Evolutionary conservation across 1,139 yeast genomes (phyloP), one percentile per base, ranked within the genome.

Genomic region (Yamadazyma spencermartinsiae): DNA sequence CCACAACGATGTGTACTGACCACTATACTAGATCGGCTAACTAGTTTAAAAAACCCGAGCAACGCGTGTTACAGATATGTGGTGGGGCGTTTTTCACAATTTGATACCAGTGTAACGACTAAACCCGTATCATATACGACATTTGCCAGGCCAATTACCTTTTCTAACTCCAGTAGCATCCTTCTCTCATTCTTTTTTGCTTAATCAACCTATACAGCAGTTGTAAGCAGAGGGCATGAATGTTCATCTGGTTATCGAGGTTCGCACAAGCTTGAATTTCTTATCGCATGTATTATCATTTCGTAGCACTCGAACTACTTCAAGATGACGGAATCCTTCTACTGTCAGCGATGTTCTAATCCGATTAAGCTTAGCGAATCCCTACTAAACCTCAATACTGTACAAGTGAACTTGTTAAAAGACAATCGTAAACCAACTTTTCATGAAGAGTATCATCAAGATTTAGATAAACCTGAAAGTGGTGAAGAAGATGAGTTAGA

Each of bases 291-390:
- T 24, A 24, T 24, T 11, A 24, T 11, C 4, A 24, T 10, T 25
- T 25, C 28, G 9, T n/a, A 25, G 6, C 28, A 27, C 18, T 11
- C 9, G 11, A 9, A 10, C 14, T 4, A 27, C 5, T 13, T 25
- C 28, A 12, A 8, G n/a, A 40, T 34, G 40, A 27, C 19, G 4
- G 29, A 26, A 15, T 14, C 38, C 12, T 46, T 47, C 35, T 37
- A 52, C 26, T 71, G 76, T 47, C 69, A 58, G 45, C 54, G 61
- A 45, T 71, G 76, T 51, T 55, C 61, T 32, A 49, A 56, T 4
- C 63, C 63, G 1, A 49, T 72, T 4, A 36, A 39, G 20, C 44
- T 71, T 15, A 66, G 68, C 43, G 55, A 54, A 1, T 54, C 71
- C 4, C 48, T 72, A 8, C 44, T 50, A 31, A 55, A 50, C 23